phyloP scores from a whole-genome alignment of 108 stramenopile species.

The Poteriospumella lacustris region DNA sequence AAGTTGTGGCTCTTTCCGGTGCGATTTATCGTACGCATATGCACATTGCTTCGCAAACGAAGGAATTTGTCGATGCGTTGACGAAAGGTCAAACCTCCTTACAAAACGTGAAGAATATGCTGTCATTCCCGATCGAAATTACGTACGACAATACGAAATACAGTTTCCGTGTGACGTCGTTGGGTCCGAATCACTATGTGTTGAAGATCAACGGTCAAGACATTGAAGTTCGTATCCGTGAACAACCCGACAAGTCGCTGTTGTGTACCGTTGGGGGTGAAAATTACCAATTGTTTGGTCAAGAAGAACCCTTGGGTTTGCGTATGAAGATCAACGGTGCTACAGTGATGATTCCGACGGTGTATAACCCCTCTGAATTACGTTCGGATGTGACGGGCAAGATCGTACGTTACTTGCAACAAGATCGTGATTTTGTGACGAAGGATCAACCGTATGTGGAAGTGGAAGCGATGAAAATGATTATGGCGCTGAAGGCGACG shows the following conservation, averaged over 20 bases:
- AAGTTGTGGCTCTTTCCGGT: conserved; percentile 75
- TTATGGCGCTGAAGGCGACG: conserved; percentile 72
- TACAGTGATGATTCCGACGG: conserved; percentile 65
- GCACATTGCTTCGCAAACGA: conserved; percentile 61
- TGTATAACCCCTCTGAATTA: conserved; percentile 92
- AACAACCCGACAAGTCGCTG: conserved; percentile 82
- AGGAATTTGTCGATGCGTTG: conserved; percentile 67
- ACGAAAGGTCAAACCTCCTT: conserved; percentile 84
- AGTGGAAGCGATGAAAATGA: conserved; percentile 67
- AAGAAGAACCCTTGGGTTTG: conserved; percentile 92
- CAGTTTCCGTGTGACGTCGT: conserved; percentile 76
- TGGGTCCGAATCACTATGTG: conserved; percentile 64
- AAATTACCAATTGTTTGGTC: conserved; percentile 78
- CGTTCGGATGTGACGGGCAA: conserved; percentile 94
- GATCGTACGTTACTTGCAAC: conserved; percentile 93
- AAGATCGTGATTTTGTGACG: conserved; percentile 76
- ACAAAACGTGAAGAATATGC: conserved; percentile 68
- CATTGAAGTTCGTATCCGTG: conserved; percentile 35
- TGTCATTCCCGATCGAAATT: conserved; percentile 79
- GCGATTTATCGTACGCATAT: conserved; percentile 82
- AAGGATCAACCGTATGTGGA: conserved; percentile 85
- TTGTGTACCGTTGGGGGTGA: conserved; percentile 83
- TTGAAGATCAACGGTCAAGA: conserved; percentile 65
- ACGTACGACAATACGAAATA: conserved; percentile 85
- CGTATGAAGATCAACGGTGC: conserved; percentile 41